These are phyloP conservation scores for Centella asiatica DNA, from an alignment of 129 eudicot species.

Conservation along the genomic window DNA sequence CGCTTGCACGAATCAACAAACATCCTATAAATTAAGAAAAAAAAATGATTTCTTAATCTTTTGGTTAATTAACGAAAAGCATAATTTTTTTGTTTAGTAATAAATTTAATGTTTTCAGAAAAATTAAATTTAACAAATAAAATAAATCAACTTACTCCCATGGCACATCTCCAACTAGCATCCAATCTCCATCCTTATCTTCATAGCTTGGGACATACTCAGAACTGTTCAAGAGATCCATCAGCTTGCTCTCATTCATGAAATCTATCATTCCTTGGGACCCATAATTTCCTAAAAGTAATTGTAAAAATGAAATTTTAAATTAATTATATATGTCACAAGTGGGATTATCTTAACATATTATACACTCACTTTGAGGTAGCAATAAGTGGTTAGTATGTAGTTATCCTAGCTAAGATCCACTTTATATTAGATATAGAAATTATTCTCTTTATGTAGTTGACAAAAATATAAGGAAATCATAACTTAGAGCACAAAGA, in stretches of 20 bases:
- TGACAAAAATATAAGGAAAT: background rate
- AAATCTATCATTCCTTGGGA: slow-evolving; percentile 90
- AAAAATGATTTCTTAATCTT: background rate
- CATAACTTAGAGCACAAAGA: background rate
- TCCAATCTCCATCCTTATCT: slow-evolving; percentile 99
- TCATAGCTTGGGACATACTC: slow-evolving; percentile 92
- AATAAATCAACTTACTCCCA: slow-evolving; percentile 60
- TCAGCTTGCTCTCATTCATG: slow-evolving; percentile 86
- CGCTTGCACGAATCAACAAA: slow-evolving; percentile 93
- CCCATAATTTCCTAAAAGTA: slow-evolving; percentile 49
- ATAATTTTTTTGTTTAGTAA: too few species aligned
- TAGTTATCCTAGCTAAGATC: slow-evolving; percentile 17
- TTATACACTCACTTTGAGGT: slow-evolving; percentile 8
- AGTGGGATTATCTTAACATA: background rate
- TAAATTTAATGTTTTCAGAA: too few species aligned
- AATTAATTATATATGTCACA: background rate
- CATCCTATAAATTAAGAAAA: slow-evolving; percentile 36
- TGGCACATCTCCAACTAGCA: slow-evolving; percentile 95
- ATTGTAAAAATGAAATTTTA: background rate
- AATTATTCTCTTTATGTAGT: background rate
- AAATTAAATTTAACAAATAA: background rate
- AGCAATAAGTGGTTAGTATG: background rate
- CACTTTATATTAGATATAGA: slow-evolving; percentile 5
- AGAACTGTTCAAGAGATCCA: slow-evolving; percentile 82
- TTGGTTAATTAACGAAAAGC: too few species aligned